Conservation (phyloP, 2,329 filamentous ascomycete genomes). For the Diaporthe helianthi region DNA sequence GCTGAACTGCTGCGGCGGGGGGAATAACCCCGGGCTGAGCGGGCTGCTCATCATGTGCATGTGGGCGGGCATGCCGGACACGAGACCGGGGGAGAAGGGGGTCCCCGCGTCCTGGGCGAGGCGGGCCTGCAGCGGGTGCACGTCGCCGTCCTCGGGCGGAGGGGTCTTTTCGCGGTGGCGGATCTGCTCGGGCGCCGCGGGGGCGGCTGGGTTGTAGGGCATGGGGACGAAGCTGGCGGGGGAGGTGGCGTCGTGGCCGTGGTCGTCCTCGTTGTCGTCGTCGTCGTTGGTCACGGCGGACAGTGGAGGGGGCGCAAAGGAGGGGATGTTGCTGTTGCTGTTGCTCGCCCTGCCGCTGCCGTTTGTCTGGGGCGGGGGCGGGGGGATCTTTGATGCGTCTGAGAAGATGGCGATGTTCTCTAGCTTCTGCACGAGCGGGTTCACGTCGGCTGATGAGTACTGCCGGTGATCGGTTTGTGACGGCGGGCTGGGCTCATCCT, state of each 20-base stretch:
- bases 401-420: constrained; percentile 76
- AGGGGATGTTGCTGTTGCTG: constrained; percentile 40
- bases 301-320: constrained; percentile 51
- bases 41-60: constrained; percentile 44
- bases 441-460: constrained; percentile 56
- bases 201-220: constrained; percentile 81
- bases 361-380: constrained; percentile 33
- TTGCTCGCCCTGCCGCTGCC: constrained; percentile 14
- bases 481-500: constrained; percentile 66
- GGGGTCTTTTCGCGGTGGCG: constrained; percentile 81
- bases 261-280: constrained; percentile 41
- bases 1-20: constrained; percentile 46
- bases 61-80: constrained; percentile 47
- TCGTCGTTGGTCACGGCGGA: constrained; percentile 43
- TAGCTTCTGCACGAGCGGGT: constrained; percentile 75
- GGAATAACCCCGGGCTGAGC: constrained; percentile 48
- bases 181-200: constrained; percentile 75
- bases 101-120: constrained; percentile 62
- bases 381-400: constrained; percentile 53
- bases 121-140: constrained; percentile 64
- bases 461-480: constrained; percentile 41
- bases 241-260: constrained; percentile 37
- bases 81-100: constrained; percentile 59
- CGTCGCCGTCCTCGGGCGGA: constrained; percentile 71
- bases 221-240: constrained; percentile 66